These are phyloP conservation scores for Solanum hybrid DNA, from an alignment of 305 asterid genomes.

Conservation along the genomic window DNA sequence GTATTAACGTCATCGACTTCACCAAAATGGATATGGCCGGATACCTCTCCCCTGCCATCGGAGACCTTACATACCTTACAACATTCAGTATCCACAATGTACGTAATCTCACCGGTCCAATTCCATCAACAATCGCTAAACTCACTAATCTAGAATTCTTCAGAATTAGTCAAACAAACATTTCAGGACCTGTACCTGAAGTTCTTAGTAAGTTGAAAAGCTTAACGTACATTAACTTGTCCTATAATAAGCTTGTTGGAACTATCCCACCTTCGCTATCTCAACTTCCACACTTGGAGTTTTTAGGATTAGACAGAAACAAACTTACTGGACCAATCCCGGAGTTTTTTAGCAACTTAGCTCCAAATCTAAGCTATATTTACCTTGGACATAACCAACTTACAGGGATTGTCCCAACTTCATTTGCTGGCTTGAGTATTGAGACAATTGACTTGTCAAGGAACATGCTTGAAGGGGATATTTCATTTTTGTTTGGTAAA, in stretches of 20 bases:
- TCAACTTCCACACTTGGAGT: neutral
- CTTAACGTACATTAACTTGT: neutral
- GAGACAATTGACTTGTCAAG: slow-evolving; percentile 14
- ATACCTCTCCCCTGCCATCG: neutral
- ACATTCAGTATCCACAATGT: neutral
- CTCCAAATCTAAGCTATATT: neutral
- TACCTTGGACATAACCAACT: slow-evolving; percentile 1
- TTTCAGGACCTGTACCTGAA: neutral
- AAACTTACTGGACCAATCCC: slow-evolving; percentile 3
- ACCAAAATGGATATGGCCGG: neutral
- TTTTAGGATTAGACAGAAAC: neutral
- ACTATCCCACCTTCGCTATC: neutral
- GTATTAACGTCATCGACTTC: neutral
- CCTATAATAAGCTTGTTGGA: neutral
- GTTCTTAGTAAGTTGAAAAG: neutral
- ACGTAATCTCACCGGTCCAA: neutral
- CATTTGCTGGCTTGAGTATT: slow-evolving; percentile 15
- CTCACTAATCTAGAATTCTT: neutral
- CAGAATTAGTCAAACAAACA: neutral
- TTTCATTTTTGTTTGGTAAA: slow-evolving; percentile 29
- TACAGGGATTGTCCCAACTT: slow-evolving; percentile 21
- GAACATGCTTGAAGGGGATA: slow-evolving; percentile 28
- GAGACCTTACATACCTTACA: neutral
- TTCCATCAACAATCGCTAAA: neutral
- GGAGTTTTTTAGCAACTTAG: neutral